Conservation (phyloP, 129 eudicot genomes). For the Sambucus nigra region DNA sequence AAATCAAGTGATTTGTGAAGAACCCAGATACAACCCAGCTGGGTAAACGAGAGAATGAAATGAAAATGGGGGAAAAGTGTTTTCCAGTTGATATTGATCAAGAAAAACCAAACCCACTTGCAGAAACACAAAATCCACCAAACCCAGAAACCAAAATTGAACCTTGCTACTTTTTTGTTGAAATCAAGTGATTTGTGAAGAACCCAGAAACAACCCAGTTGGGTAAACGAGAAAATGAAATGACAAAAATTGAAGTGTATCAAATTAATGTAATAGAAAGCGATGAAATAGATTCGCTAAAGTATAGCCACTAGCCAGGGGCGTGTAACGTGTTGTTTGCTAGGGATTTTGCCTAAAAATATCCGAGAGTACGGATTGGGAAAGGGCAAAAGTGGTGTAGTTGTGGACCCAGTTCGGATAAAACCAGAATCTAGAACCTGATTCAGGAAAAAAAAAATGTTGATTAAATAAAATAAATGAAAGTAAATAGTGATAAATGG, state of each 20-base stretch:
- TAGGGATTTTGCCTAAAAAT: conserved; percentile 5
- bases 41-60: background rate
- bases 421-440: conserved; percentile 10
- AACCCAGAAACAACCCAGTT: background rate
- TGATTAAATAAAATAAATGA: too few species aligned
- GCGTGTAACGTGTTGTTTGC: background rate
- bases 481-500: too few species aligned
- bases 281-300: conserved; percentile 9
- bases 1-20: background rate
- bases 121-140: background rate
- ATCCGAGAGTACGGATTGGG: background rate
- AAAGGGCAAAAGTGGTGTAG: conserved; percentile 17
- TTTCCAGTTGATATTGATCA: conserved; percentile 5
- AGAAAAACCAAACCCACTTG: background rate
- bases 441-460: too few species aligned
- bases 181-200: background rate
- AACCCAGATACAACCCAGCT: background rate
- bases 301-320: too few species aligned
- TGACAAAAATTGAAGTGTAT: background rate
- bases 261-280: background rate
- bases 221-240: background rate
- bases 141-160: conserved; percentile 8
- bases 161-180: background rate
- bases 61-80: background rate
- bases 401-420: conserved; percentile 17